A percentile compares a stretch with the other conserved stretches of the same genome.
Conservation (phyloP, 495 filamentous ascomycete species). For the Xylaria longipes region DNA sequence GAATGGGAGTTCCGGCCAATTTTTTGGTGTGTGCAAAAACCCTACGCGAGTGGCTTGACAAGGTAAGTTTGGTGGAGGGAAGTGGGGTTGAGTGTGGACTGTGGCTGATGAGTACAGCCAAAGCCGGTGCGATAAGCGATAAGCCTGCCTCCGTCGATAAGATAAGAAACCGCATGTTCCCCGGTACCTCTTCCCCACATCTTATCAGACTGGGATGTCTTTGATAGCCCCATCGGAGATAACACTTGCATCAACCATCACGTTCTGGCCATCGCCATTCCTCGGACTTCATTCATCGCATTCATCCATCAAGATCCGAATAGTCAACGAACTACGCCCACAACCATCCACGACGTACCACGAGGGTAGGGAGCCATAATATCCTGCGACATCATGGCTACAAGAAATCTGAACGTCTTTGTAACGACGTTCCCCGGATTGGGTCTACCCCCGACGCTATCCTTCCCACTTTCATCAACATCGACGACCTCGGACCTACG, state of each 20-base stretch:
- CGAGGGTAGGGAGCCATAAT: not conserved
- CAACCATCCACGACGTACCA: not conserved
- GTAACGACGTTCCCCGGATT: constrained; percentile 84
- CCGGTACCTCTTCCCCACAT: not conserved
- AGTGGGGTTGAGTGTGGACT: constrained; percentile 4
- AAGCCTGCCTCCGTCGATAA: not conserved
- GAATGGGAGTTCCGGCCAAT: constrained; percentile 39
- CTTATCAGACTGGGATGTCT: not conserved
- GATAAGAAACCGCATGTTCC: not conserved
- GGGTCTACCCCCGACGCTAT: constrained; percentile 77
- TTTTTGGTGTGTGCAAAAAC: constrained; percentile 48
- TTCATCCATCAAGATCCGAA: not conserved
- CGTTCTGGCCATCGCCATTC: not conserved
- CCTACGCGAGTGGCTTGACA: constrained; percentile 35
- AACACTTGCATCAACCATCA: not conserved
- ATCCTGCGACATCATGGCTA: constrained; percentile 43
- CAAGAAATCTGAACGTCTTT: constrained; percentile 75
- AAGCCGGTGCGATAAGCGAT: not conserved
- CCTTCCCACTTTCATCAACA: constrained; percentile 69
- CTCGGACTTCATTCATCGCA: not conserved
- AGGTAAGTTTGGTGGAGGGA: constrained; percentile 17
- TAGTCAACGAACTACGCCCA: not conserved
- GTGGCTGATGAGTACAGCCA: constrained; percentile 21
- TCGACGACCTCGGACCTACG: constrained; percentile 72
- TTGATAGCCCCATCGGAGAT: not conserved